phyloP scores from a whole-genome alignment of 345 rosid species.

The Turritis glabra region DNA sequence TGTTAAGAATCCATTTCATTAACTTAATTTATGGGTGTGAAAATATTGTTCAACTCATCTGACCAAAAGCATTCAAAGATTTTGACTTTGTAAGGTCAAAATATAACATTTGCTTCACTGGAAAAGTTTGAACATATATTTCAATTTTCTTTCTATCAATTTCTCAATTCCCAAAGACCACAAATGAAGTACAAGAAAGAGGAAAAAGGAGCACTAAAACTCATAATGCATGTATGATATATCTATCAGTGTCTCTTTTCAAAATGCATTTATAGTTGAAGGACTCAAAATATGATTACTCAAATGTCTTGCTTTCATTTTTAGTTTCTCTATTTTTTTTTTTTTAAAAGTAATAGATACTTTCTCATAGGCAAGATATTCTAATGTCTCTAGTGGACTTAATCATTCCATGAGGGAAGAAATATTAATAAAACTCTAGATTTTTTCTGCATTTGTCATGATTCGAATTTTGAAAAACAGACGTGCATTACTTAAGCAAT shows the following conservation, averaged over 20 bases:
- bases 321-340: not conserved
- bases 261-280: not conserved
- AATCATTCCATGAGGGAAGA: not conserved
- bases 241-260: slow-evolving; percentile 15
- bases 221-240: slow-evolving; percentile 12
- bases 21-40: slow-evolving; percentile 10
- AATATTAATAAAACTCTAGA: too few relatives aligned
- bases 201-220: not conserved
- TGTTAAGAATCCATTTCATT: slow-evolving; percentile 14
- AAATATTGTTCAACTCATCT: slow-evolving; percentile 24
- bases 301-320: not conserved
- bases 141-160: not conserved
- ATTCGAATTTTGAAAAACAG: too few relatives aligned
- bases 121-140: slow-evolving; percentile 15
- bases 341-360: not conserved
- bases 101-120: slow-evolving; percentile 18
- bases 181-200: slow-evolving; percentile 10
- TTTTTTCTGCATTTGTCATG: too few relatives aligned
- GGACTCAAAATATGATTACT: not conserved
- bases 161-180: not conserved
- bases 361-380: not conserved
- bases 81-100: slow-evolving; percentile 35
- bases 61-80: slow-evolving; percentile 27
- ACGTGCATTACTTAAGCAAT: too few relatives aligned
- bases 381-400: slow-evolving; percentile 9